Evolutionary conservation across 805 yeast genomes (phyloP).

Genomic region (Wickerhamomyces rabaulensis): DNA sequence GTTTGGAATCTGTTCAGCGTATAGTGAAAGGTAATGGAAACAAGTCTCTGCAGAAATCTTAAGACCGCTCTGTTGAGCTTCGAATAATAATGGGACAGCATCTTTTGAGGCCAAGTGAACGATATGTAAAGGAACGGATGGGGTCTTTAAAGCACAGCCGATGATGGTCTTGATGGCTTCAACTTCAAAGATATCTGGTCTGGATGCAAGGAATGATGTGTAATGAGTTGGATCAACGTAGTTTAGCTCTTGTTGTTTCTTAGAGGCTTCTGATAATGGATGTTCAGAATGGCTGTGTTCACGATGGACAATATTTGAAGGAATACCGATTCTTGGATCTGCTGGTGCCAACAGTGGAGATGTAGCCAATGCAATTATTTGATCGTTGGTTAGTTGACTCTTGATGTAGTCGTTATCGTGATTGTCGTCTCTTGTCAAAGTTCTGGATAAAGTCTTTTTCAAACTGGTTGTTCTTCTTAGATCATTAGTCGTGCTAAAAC

Average conservation of each 20-base stretch:
- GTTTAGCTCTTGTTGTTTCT: slow-evolving; percentile 34
- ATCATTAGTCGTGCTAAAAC: slow-evolving; percentile 2
- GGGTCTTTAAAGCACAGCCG: slow-evolving; percentile 49
- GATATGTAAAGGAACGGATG: slow-evolving; percentile 70
- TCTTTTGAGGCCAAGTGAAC: slow-evolving; percentile 87
- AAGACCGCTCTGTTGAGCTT: slow-evolving; percentile 53
- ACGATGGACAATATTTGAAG: slow-evolving; percentile 27
- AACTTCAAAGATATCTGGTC: slow-evolving; percentile 87
- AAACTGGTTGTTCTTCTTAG: slow-evolving; percentile 3
- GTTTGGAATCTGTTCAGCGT: slow-evolving; percentile 72
- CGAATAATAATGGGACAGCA: slow-evolving; percentile 66
- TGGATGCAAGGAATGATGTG: slow-evolving; percentile 43
- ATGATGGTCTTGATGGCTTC: slow-evolving; percentile 76
- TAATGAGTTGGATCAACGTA: slow-evolving; percentile 23
- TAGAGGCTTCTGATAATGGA: slow-evolving; percentile 40
- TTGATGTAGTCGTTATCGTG: slow-evolving; percentile 3
- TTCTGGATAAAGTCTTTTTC: slow-evolving; percentile 4
- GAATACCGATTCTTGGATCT: slow-evolving; percentile 51
- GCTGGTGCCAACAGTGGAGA: slow-evolving; percentile 54
- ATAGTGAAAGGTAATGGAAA: slow-evolving; percentile 80
- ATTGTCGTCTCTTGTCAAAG: slow-evolving; percentile 3
- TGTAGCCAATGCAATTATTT: slow-evolving; percentile 47
- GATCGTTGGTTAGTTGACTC: slow-evolving; percentile 40
- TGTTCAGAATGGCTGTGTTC: slow-evolving; percentile 15
- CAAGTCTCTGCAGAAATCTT: slow-evolving; percentile 89